Conservation (phyloP, 139 green algal species). For the Chlorella sp. region DNA sequence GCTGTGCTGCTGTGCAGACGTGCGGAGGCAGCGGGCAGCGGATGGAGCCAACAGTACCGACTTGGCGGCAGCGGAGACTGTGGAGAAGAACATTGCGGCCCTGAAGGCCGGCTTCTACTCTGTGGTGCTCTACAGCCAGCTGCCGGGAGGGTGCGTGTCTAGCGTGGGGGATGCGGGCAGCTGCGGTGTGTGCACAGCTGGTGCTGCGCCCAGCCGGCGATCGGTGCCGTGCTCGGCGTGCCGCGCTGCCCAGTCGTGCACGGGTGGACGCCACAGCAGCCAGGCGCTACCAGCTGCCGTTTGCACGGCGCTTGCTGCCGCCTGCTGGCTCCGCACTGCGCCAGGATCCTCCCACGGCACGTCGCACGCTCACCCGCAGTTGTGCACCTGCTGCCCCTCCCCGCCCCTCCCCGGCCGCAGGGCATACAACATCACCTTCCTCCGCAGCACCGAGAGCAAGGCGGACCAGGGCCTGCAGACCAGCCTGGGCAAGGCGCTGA, state of each 20-base stretch:
- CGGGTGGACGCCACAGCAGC: no score
- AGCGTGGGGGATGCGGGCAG: neutral
- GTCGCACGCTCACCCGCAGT: neutral
- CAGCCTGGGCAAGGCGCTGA: neutral
- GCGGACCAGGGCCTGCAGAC: neutral
- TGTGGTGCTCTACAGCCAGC: constrained; percentile 14
- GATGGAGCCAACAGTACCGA: no score
- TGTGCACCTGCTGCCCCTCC: neutral
- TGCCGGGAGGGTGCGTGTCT: neutral
- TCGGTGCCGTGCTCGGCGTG: no score
- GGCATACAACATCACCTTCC: neutral
- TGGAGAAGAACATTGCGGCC: no score
- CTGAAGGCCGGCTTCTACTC: constrained; percentile 9
- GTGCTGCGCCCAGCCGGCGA: neutral
- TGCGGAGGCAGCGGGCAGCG: no score
- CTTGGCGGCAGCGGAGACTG: no score
- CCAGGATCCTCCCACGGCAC: no score
- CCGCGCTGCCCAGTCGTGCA: neutral
- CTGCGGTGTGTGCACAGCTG: neutral
- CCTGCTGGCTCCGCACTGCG: no score
- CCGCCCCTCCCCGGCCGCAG: neutral
- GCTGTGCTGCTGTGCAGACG: neutral
- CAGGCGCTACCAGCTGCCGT: neutral
- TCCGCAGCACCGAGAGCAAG: no score
- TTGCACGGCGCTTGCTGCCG: no score